Conservation (phyloP, 1,139 yeast species). For the Candida mesenterica region DNA sequence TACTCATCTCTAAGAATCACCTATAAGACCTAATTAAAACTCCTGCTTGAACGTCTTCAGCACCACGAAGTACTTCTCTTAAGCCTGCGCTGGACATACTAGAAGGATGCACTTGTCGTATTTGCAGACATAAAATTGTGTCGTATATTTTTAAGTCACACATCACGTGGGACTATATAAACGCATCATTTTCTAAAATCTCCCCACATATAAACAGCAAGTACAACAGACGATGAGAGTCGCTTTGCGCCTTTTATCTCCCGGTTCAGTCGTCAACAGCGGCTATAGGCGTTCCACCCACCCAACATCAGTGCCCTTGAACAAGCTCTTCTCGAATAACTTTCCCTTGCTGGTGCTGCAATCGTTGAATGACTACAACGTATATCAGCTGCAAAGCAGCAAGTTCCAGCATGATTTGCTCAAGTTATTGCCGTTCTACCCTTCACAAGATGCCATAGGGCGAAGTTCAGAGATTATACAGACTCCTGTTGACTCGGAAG, state of each 20-base stretch:
- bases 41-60: too few relatives aligned
- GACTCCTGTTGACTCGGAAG: constrained; percentile 39
- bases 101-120: too few relatives aligned
- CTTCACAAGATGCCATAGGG: constrained; percentile 31
- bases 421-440: constrained; percentile 39
- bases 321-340: constrained; percentile 46
- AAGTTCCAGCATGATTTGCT: constrained; percentile 55
- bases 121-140: too few relatives aligned
- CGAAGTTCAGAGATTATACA: constrained; percentile 32
- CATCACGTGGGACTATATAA: too few relatives aligned
- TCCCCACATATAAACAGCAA: too few relatives aligned
- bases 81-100: too few relatives aligned
- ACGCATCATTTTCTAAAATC: too few relatives aligned
- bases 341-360: constrained; percentile 59
- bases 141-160: too few relatives aligned
- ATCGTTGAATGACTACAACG: constrained; percentile 49
- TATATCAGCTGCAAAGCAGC: constrained; percentile 37
- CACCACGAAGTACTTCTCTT: too few relatives aligned
- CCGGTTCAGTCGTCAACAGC: not conserved
- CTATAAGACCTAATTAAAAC: too few relatives aligned
- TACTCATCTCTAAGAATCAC: too few relatives aligned
- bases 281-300: constrained; percentile 52
- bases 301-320: constrained; percentile 62
- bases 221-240: too few relatives aligned
- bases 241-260: constrained; percentile 4